Evolutionary conservation across 2,329 filamentous ascomycete species (phyloP).

Genomic region (Cladosporium oxysporum): DNA sequence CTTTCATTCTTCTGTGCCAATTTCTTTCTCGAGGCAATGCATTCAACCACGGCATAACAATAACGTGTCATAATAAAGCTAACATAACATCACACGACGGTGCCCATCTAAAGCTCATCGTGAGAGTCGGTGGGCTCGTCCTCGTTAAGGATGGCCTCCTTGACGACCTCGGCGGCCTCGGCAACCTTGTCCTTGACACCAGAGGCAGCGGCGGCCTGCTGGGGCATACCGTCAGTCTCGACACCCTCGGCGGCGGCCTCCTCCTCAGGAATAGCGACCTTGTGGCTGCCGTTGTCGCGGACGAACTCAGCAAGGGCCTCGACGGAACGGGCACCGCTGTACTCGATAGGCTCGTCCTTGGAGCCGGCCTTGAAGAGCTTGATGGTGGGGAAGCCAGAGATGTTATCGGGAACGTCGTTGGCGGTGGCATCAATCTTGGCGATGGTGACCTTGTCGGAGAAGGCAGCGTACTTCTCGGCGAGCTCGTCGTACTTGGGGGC

Average conservation of each 20-base stretch:
- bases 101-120: conserved; percentile 71
- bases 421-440: conserved; percentile 92
- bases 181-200: conserved; percentile 40
- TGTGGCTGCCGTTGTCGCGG: conserved; percentile 91
- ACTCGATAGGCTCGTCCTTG: conserved; percentile 83
- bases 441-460: conserved; percentile 63
- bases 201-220: conserved; percentile 49
- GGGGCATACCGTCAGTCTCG: conserved; percentile 49
- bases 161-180: conserved; percentile 37
- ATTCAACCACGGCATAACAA: conserved; percentile 1
- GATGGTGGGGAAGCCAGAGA: conserved; percentile 98
- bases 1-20: background rate
- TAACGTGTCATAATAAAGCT: conserved; percentile 4
- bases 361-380: conserved; percentile 92
- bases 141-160: conserved; percentile 38
- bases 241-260: conserved; percentile 43
- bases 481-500: conserved; percentile 69
- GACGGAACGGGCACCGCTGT: conserved; percentile 82
- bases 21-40: background rate
- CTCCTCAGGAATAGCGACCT: conserved; percentile 65
- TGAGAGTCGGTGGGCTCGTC: conserved; percentile 50
- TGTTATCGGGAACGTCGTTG: conserved; percentile 97
- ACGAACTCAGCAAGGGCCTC: conserved; percentile 92
- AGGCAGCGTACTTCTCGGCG: conserved; percentile 55
- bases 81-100: background rate